Evolutionary conservation across 257 asterid genomes (phyloP).

Genomic region (Linderniella brevidens): DNA sequence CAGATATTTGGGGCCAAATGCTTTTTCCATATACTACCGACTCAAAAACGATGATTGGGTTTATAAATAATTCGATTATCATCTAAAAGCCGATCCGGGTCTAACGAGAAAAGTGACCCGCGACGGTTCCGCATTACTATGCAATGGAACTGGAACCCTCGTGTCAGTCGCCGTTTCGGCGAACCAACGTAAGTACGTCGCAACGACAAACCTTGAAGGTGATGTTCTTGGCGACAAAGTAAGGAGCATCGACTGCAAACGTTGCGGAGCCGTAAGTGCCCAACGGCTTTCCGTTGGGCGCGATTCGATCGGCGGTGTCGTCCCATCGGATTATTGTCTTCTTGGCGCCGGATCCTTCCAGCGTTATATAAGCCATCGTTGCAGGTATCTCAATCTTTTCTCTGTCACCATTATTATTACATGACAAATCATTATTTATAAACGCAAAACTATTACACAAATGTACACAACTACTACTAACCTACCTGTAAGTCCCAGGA

Average conservation of each 20-base stretch:
- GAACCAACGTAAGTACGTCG: no score
- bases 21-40: no score
- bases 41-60: no score
- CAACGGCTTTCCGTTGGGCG: slow-evolving; percentile 36
- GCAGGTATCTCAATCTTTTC: slow-evolving; percentile 81
- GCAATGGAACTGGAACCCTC: no score
- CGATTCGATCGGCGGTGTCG: slow-evolving; percentile 53
- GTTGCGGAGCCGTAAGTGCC: slow-evolving; percentile 91
- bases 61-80: no score
- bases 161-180: no score
- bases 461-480: not conserved
- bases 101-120: no score
- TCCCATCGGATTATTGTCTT: slow-evolving; percentile 62
- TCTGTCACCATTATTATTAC: no score
- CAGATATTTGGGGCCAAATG: no score
- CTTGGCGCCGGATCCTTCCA: slow-evolving; percentile 44
- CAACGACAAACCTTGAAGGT: slow-evolving; percentile 56
- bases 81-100: no score
- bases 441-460: not conserved
- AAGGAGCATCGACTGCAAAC: slow-evolving; percentile 78
- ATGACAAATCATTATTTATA: not conserved
- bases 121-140: no score
- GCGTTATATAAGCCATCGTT: slow-evolving; percentile 55
- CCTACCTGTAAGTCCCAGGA: slow-evolving; percentile 62
- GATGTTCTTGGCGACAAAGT: slow-evolving; percentile 63